A percentile compares a stretch with the other conserved stretches of the same genome.
phyloP scores from a whole-genome alignment of 148 eudicot genomes.

The Mesembryanthemum crystallinum region DNA sequence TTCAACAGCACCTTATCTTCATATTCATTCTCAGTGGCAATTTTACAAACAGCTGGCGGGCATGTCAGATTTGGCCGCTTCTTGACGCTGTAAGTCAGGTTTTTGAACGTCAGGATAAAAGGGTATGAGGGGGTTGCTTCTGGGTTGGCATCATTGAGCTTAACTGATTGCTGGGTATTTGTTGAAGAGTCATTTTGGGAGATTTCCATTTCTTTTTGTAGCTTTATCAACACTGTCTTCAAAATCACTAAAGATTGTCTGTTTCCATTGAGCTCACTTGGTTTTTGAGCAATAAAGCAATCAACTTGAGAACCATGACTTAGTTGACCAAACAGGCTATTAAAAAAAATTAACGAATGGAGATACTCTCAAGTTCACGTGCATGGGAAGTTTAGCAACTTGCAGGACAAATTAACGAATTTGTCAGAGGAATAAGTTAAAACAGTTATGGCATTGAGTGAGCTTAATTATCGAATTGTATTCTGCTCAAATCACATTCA shows the following conservation, averaged over 20 bases:
- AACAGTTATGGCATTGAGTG: too few species aligned
- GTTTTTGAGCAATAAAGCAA: too few species aligned
- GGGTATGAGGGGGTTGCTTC: constrained; percentile 2
- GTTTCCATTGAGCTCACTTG: not conserved
- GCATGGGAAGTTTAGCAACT: constrained; percentile 3
- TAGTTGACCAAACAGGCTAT: too few species aligned
- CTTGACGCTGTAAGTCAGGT: constrained; percentile 22
- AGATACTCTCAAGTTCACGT: not conserved
- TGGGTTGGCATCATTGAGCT: constrained; percentile 8
- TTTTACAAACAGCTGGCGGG: not conserved
- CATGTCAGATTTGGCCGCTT: not conserved
- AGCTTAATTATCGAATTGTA: too few species aligned
- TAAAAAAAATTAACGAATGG: not conserved
- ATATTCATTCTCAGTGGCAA: not conserved
- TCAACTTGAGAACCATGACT: too few species aligned
- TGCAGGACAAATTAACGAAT: not conserved
- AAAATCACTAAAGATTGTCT: not conserved
- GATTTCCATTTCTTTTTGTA: not conserved
- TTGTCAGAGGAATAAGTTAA: too few species aligned
- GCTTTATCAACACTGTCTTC: not conserved
- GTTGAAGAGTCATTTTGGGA: not conserved
- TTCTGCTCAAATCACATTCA: not conserved
- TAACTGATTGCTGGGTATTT: not conserved
- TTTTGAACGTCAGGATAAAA: constrained; percentile 15
- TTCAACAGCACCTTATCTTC: constrained; percentile 20